phyloP scores from a whole-genome alignment of 345 rosid genomes.

The thale cress (Arabidopsis thaliana) region DNA sequence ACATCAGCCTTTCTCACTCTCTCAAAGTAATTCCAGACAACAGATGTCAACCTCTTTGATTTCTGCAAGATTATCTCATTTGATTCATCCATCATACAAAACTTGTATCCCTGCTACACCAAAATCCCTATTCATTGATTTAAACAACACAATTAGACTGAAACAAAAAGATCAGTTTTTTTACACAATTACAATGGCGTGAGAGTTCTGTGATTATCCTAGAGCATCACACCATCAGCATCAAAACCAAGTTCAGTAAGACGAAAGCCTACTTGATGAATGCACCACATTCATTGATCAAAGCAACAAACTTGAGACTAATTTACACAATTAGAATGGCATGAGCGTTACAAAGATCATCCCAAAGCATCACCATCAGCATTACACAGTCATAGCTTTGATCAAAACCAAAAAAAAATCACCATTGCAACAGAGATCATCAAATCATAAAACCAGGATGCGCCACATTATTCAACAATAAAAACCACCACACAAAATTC shows the following conservation, averaged over 20 bases:
- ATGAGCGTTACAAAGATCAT: slow-evolving; percentile 16
- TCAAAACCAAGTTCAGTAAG: neutral
- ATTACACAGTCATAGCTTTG: slow-evolving; percentile 17
- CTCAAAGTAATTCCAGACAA: slow-evolving; percentile 95
- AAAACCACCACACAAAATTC: slow-evolving; percentile 16
- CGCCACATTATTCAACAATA: slow-evolving; percentile 20
- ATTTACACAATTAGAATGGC: slow-evolving; percentile 1
- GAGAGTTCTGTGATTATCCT: neutral
- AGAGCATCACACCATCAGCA: slow-evolving; percentile 5
- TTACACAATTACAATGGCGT: slow-evolving; percentile 10
- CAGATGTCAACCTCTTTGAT: slow-evolving; percentile 86
- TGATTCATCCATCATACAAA: slow-evolving; percentile 73
- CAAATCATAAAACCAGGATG: slow-evolving; percentile 17
- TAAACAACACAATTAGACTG: slow-evolving; percentile 32
- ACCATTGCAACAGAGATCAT: slow-evolving; percentile 28
- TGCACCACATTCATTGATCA: too few species aligned
- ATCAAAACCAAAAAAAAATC: slow-evolving; percentile 9
- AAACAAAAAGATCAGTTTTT: too few species aligned
- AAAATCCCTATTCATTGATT: slow-evolving; percentile 36
- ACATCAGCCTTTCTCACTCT: slow-evolving; percentile 85
- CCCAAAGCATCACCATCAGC: slow-evolving; percentile 2
- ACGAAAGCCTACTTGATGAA: too few species aligned
- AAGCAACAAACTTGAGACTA: too few species aligned
- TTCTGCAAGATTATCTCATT: slow-evolving; percentile 67
- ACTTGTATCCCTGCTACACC: neutral